phyloP scores from a whole-genome alignment of 2,329 filamentous ascomycete genomes.

The Fusarium neocosmosporiellum region DNA sequence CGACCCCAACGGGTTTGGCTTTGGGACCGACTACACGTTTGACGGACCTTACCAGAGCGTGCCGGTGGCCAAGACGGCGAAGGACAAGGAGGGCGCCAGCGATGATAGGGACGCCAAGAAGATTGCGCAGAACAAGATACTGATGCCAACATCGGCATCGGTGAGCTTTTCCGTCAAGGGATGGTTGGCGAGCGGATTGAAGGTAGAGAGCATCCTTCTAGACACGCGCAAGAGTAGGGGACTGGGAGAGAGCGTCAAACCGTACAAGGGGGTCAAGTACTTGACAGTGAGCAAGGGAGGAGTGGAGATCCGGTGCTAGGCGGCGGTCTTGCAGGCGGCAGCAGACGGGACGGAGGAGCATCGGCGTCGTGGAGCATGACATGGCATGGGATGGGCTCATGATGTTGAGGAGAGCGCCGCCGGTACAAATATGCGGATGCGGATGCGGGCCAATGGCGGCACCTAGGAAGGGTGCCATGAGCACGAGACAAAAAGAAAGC shows the following conservation, averaged over 20 bases:
- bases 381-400: conserved; percentile 3
- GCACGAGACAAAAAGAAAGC: conserved; percentile 6
- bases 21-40: conserved; percentile 63
- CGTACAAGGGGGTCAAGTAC: conserved; percentile 99
- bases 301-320: conserved; percentile 70
- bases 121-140: conserved; percentile 75
- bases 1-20: conserved; percentile 64
- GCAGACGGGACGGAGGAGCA: conserved; percentile 12
- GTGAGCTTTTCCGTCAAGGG: conserved; percentile 79
- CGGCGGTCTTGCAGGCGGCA: not conserved
- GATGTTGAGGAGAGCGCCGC: conserved; percentile 5
- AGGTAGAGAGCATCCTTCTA: conserved; percentile 74
- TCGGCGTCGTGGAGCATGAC: not conserved
- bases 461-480: conserved; percentile 5
- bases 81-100: conserved; percentile 44
- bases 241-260: conserved; percentile 87
- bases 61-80: conserved; percentile 49
- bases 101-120: conserved; percentile 65
- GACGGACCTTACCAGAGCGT: conserved; percentile 67
- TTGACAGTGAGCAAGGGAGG: conserved; percentile 78
- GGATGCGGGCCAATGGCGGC: conserved; percentile 16
- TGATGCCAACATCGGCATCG: conserved; percentile 83
- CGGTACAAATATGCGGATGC: not conserved
- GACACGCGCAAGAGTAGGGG: conserved; percentile 86
- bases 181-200: conserved; percentile 75